Base-by-base conservation (phyloP, 1,139 yeast species). In the Blastobotrys arbuscula region DNA sequence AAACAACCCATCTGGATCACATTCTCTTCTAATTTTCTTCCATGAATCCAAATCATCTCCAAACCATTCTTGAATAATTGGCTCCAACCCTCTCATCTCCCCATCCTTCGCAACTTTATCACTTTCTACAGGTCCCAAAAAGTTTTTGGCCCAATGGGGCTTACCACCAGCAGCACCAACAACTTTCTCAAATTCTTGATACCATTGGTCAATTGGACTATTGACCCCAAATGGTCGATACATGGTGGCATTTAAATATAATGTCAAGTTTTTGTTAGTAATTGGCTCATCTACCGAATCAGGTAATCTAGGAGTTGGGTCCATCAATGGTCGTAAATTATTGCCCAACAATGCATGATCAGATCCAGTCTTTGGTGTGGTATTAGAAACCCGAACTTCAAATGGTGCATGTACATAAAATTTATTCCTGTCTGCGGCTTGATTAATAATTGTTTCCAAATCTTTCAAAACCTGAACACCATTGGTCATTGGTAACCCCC, bases 141-240 rank as follows among this genome's bases (percentile, higher is more conserved):
- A 92, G 68, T 90, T 90, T 73, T 92, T 92, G n/a, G 98, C 98
- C 98, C 98, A 92, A 65, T 92, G 98, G 1, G 98, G 98, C 64
- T 83, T 86, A 44, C 98, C 98, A 37, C 86, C 90, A 20, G 84
- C 90, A 33, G 78, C 79, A 48, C 75, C 74, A 74, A 90, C 74
- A 1, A 87, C 77, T 50, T 78, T 76, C 67, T 92, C 98, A 66
- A 92, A 92, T n/a, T 74, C 73, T 47, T 78, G 77, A 68, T 78
- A 92, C 96, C 97, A 92, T 55, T 79, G 75, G 51, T 80, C 82
- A 44, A 89, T 82, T 39, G 85, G 82, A 5, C 89, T 82, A 59
- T 83, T 77, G 48, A 78, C 76, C 37, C 79, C 77, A 67, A 90
- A 92, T 8, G 98, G 98, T 66, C 97, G 78, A 67, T 90, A 92